These are phyloP conservation scores for Aspergillus flavus DNA, from an alignment of 2,329 filamentous ascomycete genomes.

Conservation along the genomic window DNA sequence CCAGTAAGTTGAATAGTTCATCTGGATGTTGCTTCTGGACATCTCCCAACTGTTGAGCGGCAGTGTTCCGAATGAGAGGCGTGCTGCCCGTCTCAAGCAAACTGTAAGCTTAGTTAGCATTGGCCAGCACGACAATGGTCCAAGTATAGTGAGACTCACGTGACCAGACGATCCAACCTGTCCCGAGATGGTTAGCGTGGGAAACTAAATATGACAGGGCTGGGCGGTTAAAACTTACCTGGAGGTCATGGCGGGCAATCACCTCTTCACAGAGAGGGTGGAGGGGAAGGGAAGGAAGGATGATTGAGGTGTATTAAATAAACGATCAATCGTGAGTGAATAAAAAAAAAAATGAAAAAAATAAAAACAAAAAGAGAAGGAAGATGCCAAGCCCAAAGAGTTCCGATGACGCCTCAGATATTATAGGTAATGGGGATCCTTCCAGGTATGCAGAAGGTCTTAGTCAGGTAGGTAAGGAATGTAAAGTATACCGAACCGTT, in stretches of 20 bases:
- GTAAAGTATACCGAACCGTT: conserved; percentile 23
- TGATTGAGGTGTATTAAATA: not conserved
- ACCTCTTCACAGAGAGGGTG: conserved; percentile 27
- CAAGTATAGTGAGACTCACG: conserved; percentile 61
- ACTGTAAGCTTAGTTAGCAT: conserved; percentile 52
- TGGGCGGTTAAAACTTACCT: conserved; percentile 38
- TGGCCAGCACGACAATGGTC: not conserved
- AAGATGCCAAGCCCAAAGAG: conserved; percentile 3
- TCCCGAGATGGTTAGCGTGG: conserved; percentile 36
- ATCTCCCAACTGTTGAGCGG: conserved; percentile 93
- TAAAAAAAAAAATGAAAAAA: not conserved
- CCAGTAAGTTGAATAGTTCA: conserved; percentile 93
- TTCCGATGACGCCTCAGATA: conserved; percentile 2
- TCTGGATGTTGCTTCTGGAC: conserved; percentile 98
- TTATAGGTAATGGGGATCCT: not conserved
- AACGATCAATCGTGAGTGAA: not conserved
- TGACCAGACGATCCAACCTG: conserved; percentile 83
- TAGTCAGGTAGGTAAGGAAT: conserved; percentile 15
- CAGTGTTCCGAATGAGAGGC: conserved; percentile 91
- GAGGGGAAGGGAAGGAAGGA: conserved; percentile 2
- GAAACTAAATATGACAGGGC: conserved; percentile 24
- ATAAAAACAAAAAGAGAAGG: not conserved
- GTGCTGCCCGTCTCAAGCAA: conserved; percentile 98
- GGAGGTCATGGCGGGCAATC: conserved; percentile 43
- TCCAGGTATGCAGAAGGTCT: not conserved